Percentiles rank a stretch among this genome's conserved stretches.
These are phyloP conservation scores for Litchi chinensis DNA, from an alignment of 345 rosid species.

Conservation along the genomic window DNA sequence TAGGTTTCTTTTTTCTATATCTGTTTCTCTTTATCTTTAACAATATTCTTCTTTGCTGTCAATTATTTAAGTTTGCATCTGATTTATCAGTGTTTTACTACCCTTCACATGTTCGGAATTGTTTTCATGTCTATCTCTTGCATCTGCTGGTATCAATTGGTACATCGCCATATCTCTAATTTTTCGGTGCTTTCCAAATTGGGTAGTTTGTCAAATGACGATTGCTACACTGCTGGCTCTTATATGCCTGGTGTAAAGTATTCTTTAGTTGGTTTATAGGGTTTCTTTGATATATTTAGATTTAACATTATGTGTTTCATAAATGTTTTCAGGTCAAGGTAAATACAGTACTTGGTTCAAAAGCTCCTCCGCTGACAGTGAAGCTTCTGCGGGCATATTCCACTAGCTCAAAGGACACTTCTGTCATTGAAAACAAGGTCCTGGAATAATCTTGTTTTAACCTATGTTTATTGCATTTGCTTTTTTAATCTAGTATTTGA, in stretches of 20 bases:
- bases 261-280: not conserved
- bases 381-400: slow-evolving; percentile 59
- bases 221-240: not conserved
- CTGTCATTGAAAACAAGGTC: slow-evolving; percentile 76
- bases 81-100: not conserved
- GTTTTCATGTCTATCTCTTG: not conserved
- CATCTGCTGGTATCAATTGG: not conserved
- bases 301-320: slow-evolving; percentile 8
- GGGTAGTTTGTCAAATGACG: not conserved
- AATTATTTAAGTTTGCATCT: not conserved
- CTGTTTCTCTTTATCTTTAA: not conserved
- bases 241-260: not conserved
- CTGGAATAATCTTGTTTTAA: slow-evolving; percentile 5
- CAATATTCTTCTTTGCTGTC: not conserved
- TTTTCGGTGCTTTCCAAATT: not conserved
- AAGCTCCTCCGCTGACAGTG: slow-evolving; percentile 79
- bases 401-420: slow-evolving; percentile 52
- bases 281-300: not conserved
- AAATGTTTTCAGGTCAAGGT: slow-evolving; percentile 68
- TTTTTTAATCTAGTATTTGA: slow-evolving; percentile 17
- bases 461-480: slow-evolving; percentile 10
- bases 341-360: slow-evolving; percentile 80
- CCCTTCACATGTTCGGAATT: not conserved
- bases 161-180: not conserved
- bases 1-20: not conserved